Base-by-base conservation (phyloP, 2,329 filamentous ascomycete species). In the Mariannaea elegans region DNA sequence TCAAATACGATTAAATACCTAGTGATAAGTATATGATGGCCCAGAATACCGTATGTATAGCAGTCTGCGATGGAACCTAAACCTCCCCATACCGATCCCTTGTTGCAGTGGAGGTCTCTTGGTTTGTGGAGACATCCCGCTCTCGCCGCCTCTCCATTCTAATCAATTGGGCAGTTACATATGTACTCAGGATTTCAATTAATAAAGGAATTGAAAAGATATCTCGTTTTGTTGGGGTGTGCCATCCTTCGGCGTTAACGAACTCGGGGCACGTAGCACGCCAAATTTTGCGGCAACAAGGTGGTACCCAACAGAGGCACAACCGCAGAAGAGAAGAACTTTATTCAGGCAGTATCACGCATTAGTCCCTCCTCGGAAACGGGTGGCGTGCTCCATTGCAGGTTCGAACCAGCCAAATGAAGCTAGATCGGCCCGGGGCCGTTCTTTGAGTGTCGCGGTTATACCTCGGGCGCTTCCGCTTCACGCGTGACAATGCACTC, bases 401-500 rank as follows among this genome's bases (percentile, higher is more conserved):
- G 38, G 9, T 10, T 8, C 18, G 12, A 7, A 21, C 38, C 16
- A 18, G 38, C 34, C 38, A 44, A 29, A 32, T 18, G 31, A 14
- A 36, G 32, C 13, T 36, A 36, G 32, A 13, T 13, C 32, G 32
- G 32, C 12, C 32, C 14, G 10, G 32, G 32, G 18, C 16, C 31
- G 38, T 8, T 21, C 42, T 38, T 32, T 13, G 16, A 24, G 32
- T 23, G 34, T 39, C 24, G 36, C 56, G 56, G 56, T 14, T 49
- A 54, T 59, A 54, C 44, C 21, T 59, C 56, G 56, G 56, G 56
- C 53, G 45, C 38, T 24, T 38, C 42, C 16, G 5, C 24, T 36
- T 42, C 44, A 18, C 42, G 49, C 49, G 56, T 54, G 56, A 54
- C 50, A 53, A 49, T 42, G 36, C 44, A 36, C 36, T 48, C 12